A percentile compares a stretch with the other conserved stretches of the same genome.
Evolutionary conservation across 768 basidiomycete species (phyloP).

Genomic region (Mycena haematopus): DNA sequence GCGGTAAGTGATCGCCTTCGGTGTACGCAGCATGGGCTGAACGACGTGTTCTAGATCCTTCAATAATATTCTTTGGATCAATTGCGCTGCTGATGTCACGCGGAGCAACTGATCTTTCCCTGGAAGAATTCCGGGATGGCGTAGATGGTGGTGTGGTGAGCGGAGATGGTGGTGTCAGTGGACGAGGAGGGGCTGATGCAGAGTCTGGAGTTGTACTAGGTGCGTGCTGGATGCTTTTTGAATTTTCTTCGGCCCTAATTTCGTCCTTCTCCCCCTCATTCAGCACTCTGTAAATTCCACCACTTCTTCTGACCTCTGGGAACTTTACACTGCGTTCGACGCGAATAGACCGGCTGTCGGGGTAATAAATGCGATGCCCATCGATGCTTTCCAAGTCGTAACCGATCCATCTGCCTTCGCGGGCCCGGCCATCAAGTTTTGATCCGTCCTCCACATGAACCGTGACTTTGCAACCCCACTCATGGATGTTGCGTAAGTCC

Average conservation of each 20-base stretch:
- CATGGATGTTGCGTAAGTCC: conserved; percentile 27
- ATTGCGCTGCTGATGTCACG: conserved; percentile 19
- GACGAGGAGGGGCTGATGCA: background rate
- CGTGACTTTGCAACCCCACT: conserved; percentile 9
- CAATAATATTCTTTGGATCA: conserved; percentile 15
- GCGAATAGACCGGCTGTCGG: background rate
- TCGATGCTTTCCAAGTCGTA: conserved; percentile 38
- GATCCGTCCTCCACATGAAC: conserved; percentile 29
- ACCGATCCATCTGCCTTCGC: conserved; percentile 42
- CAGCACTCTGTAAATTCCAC: conserved; percentile 22
- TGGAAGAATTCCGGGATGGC: background rate
- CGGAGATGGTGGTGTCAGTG: conserved; percentile 3
- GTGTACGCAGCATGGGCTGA: conserved; percentile 3
- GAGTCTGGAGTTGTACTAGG: conserved; percentile 1
- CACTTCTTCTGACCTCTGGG: background rate
- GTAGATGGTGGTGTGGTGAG: conserved; percentile 20
- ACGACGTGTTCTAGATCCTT: conserved; percentile 17
- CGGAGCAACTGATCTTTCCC: conserved; percentile 4
- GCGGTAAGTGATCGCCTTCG: background rate
- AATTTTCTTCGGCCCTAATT: conserved; percentile 4
- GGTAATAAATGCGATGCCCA: conserved; percentile 32
- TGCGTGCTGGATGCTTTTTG: conserved; percentile 26
- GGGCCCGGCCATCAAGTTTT: conserved; percentile 36
- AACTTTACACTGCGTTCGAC: background rate
- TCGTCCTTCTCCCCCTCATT: conserved; percentile 29